phyloP scores from a whole-genome alignment of 73 alveolate species.

The Tetrahymena malaccensis region DNA sequence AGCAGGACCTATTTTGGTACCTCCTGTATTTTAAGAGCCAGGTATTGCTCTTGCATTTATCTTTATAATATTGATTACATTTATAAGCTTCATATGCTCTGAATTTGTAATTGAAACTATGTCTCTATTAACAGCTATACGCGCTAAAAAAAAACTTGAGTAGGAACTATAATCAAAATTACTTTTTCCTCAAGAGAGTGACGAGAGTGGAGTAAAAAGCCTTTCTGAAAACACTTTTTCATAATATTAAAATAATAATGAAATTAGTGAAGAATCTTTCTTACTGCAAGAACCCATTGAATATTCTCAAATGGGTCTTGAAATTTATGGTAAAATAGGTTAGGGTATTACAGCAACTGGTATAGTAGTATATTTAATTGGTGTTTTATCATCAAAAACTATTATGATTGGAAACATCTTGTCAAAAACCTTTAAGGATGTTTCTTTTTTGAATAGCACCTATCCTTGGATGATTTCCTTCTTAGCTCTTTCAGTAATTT shows the following conservation, averaged over 20 bases:
- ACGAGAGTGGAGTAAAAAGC: not conserved
- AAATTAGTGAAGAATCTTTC: not conserved
- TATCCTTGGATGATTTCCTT: conserved; percentile 13
- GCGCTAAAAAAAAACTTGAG: not conserved
- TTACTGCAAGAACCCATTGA: conserved; percentile 8
- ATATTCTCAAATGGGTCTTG: conserved; percentile 25
- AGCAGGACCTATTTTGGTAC: conserved; percentile 29
- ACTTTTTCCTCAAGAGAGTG: not conserved
- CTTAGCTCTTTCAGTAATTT: not conserved
- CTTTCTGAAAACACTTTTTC: not conserved
- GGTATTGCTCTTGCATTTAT: conserved; percentile 27
- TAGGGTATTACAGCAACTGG: not conserved
- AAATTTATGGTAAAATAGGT: conserved; percentile 13
- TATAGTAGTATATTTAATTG: conserved; percentile 14
- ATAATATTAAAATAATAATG: not conserved
- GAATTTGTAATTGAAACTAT: conserved; percentile 19
- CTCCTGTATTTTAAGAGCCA: conserved; percentile 4
- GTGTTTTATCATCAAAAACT: conserved; percentile 24
- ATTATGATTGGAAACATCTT: conserved; percentile 33
- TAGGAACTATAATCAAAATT: not conserved
- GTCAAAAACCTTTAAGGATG: conserved; percentile 2
- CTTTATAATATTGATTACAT: not conserved
- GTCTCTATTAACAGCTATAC: not conserved
- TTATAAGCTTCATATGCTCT: conserved; percentile 20
- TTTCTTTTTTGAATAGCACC: not conserved